A percentile compares a stretch with the other conserved stretches of the same genome.
phyloP scores from a whole-genome alignment of 1,284 basidiomycete species.

The Trichosporon sp. region DNA sequence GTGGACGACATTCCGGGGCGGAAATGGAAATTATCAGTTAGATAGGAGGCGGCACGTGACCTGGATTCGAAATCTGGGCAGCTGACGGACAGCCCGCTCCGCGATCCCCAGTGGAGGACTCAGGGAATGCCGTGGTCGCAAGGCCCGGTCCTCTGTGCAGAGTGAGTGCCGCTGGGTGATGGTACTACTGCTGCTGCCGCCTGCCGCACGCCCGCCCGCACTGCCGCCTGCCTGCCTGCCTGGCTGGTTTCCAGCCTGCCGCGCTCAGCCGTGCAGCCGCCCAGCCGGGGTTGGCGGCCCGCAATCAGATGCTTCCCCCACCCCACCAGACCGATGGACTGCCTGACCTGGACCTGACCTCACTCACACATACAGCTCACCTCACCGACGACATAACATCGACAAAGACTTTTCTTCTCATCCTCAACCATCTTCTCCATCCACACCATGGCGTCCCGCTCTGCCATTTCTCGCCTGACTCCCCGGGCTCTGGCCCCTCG shows the following conservation, averaged over 20 bases:
- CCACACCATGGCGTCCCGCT: slow-evolving; percentile 58
- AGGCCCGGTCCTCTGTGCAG: neutral
- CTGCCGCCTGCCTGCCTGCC: too few species aligned
- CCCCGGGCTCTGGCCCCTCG: slow-evolving; percentile 53
- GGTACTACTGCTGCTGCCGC: neutral
- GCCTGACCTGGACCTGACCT: neutral
- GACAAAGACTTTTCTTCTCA: slow-evolving; percentile 6
- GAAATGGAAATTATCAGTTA: neutral
- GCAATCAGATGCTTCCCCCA: neutral
- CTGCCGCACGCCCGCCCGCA: neutral
- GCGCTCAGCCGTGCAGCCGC: too few species aligned
- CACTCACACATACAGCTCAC: neutral
- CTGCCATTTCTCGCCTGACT: slow-evolving; percentile 60
- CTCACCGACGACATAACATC: slow-evolving; percentile 2
- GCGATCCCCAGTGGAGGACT: neutral
- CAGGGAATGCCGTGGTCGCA: neutral
- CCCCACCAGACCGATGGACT: neutral
- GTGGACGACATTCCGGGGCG: neutral
- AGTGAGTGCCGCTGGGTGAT: too few species aligned
- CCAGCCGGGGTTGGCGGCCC: slow-evolving; percentile 1
- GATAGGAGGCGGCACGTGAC: neutral
- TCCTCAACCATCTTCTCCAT: slow-evolving; percentile 34
- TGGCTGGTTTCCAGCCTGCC: too few species aligned
- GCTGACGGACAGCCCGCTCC: slow-evolving; percentile 1
- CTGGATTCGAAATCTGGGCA: neutral